Conservation (phyloP, 148 eudicot species). For the Fallopia convolvulus region DNA sequence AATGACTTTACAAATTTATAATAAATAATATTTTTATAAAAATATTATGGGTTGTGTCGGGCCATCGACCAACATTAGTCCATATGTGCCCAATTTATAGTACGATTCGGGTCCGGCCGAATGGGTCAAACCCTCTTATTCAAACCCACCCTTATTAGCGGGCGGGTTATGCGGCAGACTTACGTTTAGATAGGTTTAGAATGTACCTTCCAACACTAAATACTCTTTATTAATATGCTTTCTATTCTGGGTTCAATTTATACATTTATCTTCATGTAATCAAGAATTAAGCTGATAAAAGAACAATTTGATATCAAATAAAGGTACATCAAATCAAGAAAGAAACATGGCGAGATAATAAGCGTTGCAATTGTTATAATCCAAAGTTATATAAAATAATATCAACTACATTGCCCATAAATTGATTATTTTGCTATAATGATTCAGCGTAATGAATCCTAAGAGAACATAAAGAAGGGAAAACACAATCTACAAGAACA, state of each 20-base stretch:
- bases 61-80: too few relatives aligned
- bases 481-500: background rate
- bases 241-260: background rate
- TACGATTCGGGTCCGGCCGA: too few relatives aligned
- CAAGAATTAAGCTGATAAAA: background rate
- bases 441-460: background rate
- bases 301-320: background rate
- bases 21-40: too few relatives aligned
- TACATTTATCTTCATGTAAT: background rate
- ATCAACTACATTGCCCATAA: background rate
- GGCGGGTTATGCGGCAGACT: too few relatives aligned
- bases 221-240: background rate
- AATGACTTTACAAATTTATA: too few relatives aligned
- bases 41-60: too few relatives aligned
- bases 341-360: conserved; percentile 2
- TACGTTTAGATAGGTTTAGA: too few relatives aligned
- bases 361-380: background rate
- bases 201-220: too few relatives aligned
- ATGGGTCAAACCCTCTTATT: too few relatives aligned
- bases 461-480: background rate
- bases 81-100: too few relatives aligned
- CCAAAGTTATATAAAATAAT: background rate
- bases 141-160: too few relatives aligned
- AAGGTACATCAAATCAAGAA: conserved; percentile 11
- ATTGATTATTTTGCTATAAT: background rate